A percentile compares a stretch with the other conserved stretches of the same genome.
Conservation (phyloP, 768 basidiomycete genomes). For the Candolleomyces eurysporus region DNA sequence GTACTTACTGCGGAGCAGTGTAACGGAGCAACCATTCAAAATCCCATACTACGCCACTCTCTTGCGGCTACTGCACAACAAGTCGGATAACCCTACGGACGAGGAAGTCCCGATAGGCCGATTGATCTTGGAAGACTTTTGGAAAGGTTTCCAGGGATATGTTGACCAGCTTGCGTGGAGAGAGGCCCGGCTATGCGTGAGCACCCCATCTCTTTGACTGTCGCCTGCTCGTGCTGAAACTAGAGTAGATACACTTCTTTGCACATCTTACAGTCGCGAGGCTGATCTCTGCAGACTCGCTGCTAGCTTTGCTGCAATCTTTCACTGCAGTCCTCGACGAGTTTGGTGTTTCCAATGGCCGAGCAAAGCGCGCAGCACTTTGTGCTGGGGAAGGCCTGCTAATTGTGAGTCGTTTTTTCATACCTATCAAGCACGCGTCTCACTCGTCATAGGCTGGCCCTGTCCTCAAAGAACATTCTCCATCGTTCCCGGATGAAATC, state of each 20-base stretch:
- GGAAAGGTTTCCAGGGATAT: conserved; percentile 86
- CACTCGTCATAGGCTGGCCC: conserved; percentile 56
- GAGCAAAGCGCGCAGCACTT: conserved; percentile 76
- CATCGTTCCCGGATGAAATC: conserved; percentile 62
- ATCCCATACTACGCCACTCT: conserved; percentile 86
- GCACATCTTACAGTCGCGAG: conserved; percentile 79
- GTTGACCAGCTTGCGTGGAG: conserved; percentile 91
- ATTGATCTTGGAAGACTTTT: conserved; percentile 82
- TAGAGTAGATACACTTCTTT: conserved; percentile 83
- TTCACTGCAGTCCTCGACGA: conserved; percentile 87
- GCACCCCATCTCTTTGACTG: conserved; percentile 20
- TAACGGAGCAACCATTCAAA: conserved; percentile 93
- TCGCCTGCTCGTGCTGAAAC: conserved; percentile 7
- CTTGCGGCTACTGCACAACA: conserved; percentile 64
- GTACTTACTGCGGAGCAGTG: conserved; percentile 39
- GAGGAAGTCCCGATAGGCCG: conserved; percentile 57
- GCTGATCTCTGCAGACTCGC: conserved; percentile 73
- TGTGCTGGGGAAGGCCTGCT: conserved; percentile 82
- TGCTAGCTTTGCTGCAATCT: conserved; percentile 78
- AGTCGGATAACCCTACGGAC: conserved; percentile 31
- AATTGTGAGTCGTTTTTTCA: conserved; percentile 43
- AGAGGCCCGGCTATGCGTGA: conserved; percentile 82
- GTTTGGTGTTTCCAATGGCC: conserved; percentile 83
- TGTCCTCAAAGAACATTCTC: conserved; percentile 57
- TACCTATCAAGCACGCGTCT: neutral